Conservation (phyloP, 768 basidiomycete species). For the Phylloporus sp. region DNA sequence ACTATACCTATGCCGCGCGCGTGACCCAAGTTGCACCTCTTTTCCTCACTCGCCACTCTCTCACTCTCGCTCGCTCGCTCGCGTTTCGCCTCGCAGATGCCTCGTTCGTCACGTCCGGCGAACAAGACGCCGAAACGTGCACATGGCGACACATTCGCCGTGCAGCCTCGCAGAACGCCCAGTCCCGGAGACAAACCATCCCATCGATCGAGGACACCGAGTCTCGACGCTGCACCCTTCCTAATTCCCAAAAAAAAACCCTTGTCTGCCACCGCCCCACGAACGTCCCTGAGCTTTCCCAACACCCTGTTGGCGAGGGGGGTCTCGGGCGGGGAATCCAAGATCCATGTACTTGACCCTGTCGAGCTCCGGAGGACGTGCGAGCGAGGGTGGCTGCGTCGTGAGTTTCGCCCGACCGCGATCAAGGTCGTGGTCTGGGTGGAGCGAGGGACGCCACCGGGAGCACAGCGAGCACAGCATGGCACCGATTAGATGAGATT, state of each 20-base stretch:
- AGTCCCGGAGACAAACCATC: too few species aligned
- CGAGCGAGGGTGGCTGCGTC: constrained; percentile 44
- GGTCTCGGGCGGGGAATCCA: constrained; percentile 44
- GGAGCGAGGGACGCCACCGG: background rate
- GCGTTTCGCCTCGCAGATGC: constrained; percentile 18
- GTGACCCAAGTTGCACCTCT: too few species aligned
- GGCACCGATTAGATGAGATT: constrained; percentile 13
- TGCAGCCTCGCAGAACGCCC: too few species aligned
- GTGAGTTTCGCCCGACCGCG: constrained; percentile 61
- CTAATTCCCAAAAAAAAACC: too few species aligned
- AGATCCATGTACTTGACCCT: constrained; percentile 58
- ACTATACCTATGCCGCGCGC: too few species aligned
- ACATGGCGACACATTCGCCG: too few species aligned
- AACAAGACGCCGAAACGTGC: too few species aligned
- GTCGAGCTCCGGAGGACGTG: constrained; percentile 59
- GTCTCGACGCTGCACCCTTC: background rate
- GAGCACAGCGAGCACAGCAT: background rate
- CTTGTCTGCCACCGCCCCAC: constrained; percentile 53
- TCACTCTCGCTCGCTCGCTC: too few species aligned
- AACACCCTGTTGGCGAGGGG: constrained; percentile 42
- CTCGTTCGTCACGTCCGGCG: constrained; percentile 14
- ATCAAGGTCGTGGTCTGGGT: constrained; percentile 51
- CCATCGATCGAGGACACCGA: constrained; percentile 12
- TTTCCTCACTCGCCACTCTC: too few species aligned
- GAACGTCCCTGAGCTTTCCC: constrained; percentile 44